Evolutionary conservation across 805 yeast species (phyloP).

Genomic region (Lipomyces sp.): DNA sequence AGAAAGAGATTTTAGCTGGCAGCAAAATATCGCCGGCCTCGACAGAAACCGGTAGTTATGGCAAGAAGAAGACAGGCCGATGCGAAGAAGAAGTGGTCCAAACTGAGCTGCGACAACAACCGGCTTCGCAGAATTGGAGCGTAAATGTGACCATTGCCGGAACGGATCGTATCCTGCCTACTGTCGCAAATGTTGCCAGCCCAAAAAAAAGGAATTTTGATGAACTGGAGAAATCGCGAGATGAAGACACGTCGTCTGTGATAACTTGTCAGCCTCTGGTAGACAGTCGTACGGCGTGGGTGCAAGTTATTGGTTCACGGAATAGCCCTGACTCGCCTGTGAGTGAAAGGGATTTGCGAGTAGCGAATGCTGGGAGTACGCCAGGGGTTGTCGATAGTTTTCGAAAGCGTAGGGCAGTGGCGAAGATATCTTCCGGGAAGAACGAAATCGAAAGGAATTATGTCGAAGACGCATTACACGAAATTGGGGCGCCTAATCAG

Average conservation of each 20-base stretch:
- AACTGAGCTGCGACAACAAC: background rate
- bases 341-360: background rate
- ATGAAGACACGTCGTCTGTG: background rate
- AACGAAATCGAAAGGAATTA: background rate
- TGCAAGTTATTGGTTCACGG: conserved; percentile 1
- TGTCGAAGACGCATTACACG: background rate
- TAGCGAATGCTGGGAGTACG: conserved; percentile 3
- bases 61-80: background rate
- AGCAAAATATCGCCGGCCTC: background rate
- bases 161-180: background rate
- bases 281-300: conserved; percentile 1
- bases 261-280: background rate
- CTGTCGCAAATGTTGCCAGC: background rate
- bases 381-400: background rate
- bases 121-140: conserved; percentile 22
- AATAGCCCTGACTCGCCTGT: background rate
- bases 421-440: conserved; percentile 2
- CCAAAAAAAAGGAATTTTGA: background rate
- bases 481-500: background rate
- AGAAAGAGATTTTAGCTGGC: background rate
- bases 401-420: background rate
- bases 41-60: background rate
- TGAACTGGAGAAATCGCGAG: background rate
- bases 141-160: conserved; percentile 26
- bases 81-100: background rate